Conservation (phyloP, 1,284 basidiomycete genomes). For the Cutaneotrichosporon dermatis region DNA sequence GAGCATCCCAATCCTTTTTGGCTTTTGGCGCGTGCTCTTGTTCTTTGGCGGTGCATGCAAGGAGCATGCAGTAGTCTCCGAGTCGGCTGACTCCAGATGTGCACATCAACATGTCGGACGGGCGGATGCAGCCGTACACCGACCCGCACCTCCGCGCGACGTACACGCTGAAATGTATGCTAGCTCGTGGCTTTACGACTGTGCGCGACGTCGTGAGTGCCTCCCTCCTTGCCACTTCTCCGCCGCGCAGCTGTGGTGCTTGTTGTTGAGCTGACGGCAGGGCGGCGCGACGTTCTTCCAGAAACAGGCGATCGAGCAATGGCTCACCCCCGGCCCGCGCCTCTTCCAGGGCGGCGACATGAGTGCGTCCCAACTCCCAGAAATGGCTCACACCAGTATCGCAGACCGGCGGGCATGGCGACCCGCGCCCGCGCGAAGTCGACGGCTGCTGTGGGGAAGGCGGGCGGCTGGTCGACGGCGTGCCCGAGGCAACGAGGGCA, state of each 20-base stretch:
- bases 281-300: constrained; percentile 22
- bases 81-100: constrained; percentile 13
- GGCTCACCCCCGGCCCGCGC: constrained; percentile 23
- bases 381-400: neutral
- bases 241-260: no score
- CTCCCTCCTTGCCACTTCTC: no score
- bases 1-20: no score
- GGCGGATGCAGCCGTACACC: constrained; percentile 9
- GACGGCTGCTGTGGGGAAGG: neutral
- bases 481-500: neutral
- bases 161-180: constrained; percentile 50
- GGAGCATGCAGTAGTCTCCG: no score
- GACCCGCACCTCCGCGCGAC: constrained; percentile 35
- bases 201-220: constrained; percentile 47
- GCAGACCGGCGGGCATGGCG: constrained; percentile 22
- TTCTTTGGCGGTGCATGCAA: no score
- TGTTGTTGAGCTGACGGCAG: neutral
- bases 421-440: constrained; percentile 8
- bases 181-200: constrained; percentile 53
- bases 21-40: no score
- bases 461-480: constrained; percentile 10
- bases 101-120: constrained; percentile 25
- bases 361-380: neutral
- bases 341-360: constrained; percentile 20
- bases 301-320: constrained; percentile 18